phyloP scores from a whole-genome alignment of 192 early-diverging fungal species.

The Coemansia sp. region DNA sequence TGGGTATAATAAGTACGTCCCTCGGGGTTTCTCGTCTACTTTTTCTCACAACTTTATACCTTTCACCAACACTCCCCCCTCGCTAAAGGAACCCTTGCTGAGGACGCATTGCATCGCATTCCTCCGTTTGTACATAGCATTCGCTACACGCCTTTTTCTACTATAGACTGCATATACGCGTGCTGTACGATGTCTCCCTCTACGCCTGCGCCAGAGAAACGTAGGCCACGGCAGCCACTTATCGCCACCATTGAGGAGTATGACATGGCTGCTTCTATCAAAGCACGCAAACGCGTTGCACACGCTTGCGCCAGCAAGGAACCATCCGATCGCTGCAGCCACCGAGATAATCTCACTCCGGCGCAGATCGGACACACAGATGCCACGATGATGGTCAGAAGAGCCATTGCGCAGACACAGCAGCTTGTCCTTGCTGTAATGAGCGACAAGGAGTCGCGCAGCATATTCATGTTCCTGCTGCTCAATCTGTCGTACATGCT shows the following conservation, averaged over 20 bases:
- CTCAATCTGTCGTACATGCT: slow-evolving; percentile 92
- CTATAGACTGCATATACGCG: neutral
- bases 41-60: neutral
- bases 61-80: no score
- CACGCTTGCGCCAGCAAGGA: neutral
- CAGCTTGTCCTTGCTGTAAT: slow-evolving; percentile 27
- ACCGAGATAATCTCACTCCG: neutral
- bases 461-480: slow-evolving; percentile 91
- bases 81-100: no score
- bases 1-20: neutral
- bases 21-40: neutral
- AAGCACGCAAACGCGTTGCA: slow-evolving; percentile 12
- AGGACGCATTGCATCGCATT: neutral
- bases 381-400: neutral
- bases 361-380: slow-evolving; percentile 3
- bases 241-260: slow-evolving; percentile 49
- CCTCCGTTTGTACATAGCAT: neutral
- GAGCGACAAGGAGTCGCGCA: slow-evolving; percentile 68
- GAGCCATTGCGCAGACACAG: neutral
- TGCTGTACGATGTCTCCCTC: neutral
- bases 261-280: slow-evolving; percentile 11
- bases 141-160: neutral
- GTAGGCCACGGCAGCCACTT: slow-evolving; percentile 17
- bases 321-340: neutral
- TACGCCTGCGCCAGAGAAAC: slow-evolving; percentile 8